Percentiles rank a stretch among this genome's conserved stretches.
phyloP scores from a whole-genome alignment of 345 rosid genomes.

The Lumnitzera racemosa region DNA sequence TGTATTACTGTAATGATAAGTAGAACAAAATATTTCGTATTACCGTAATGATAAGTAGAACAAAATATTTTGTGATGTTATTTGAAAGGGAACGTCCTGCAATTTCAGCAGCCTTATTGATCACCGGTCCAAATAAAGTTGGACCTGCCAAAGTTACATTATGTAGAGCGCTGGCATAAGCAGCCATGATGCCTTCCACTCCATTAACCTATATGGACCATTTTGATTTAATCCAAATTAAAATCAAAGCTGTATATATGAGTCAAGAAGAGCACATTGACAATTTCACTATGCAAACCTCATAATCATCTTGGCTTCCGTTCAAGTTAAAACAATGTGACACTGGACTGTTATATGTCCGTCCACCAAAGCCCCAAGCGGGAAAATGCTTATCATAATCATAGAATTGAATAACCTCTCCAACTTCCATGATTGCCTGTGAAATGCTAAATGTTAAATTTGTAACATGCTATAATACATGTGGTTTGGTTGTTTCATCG shows the following conservation, averaged over 20 bases:
- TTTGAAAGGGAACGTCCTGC: constrained; percentile 63
- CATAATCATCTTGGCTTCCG: constrained; percentile 42
- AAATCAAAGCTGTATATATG: background rate
- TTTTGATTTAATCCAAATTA: background rate
- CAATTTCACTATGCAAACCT: constrained; percentile 32
- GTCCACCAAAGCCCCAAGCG: constrained; percentile 93
- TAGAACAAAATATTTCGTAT: constrained; percentile 52
- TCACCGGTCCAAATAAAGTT: constrained; percentile 85
- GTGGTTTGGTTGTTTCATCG: background rate
- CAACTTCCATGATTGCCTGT: constrained; percentile 82
- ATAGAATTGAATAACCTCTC: constrained; percentile 80
- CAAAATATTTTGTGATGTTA: constrained; percentile 44
- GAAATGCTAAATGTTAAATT: constrained; percentile 2
- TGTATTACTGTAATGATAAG: constrained; percentile 52
- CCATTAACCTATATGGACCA: constrained; percentile 60
- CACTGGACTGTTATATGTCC: constrained; percentile 36
- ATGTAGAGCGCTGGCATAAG: constrained; percentile 68
- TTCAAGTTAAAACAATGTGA: constrained; percentile 86
- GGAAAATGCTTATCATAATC: constrained; percentile 75
- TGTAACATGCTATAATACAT: background rate
- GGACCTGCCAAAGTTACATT: constrained; percentile 95
- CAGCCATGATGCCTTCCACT: constrained; percentile 73
- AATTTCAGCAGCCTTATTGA: constrained; percentile 58
- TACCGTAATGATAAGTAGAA: constrained; percentile 57
- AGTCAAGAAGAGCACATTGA: background rate